A percentile compares a stretch with the other conserved stretches of the same genome.
Evolutionary conservation across 257 asterid species (phyloP).

Genomic region (Datura wrightii): DNA sequence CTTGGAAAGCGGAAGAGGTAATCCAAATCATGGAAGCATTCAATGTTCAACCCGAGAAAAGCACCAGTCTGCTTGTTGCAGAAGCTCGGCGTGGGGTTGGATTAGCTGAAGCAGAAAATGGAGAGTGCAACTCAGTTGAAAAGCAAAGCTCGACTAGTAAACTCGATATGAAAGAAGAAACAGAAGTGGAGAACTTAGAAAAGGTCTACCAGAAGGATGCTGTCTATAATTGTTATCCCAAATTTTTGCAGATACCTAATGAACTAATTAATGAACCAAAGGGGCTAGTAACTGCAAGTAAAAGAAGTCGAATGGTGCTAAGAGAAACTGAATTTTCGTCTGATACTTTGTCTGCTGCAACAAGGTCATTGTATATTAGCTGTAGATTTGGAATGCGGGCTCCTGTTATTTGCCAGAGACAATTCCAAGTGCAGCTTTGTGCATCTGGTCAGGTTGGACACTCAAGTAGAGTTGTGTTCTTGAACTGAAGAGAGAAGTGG

Average conservation of each 20-base stretch:
- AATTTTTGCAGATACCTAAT: slow-evolving; percentile 58
- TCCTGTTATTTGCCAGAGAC: slow-evolving; percentile 50
- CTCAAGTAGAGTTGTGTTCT: slow-evolving; percentile 50
- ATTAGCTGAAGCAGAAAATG: slow-evolving; percentile 49
- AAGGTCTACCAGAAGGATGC: slow-evolving; percentile 51
- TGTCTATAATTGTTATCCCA: slow-evolving; percentile 39
- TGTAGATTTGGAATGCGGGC: slow-evolving; percentile 47
- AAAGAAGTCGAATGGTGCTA: slow-evolving; percentile 52
- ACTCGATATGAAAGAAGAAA: slow-evolving; percentile 33
- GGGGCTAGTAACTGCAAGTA: slow-evolving; percentile 39
- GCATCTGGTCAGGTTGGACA: slow-evolving; percentile 52
- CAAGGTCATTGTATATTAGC: slow-evolving; percentile 50
- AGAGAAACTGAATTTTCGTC: slow-evolving; percentile 53
- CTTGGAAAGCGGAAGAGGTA: slow-evolving; percentile 63
- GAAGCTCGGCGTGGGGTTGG: slow-evolving; percentile 61
- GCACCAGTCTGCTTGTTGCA: slow-evolving; percentile 50
- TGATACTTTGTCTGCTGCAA: slow-evolving; percentile 42
- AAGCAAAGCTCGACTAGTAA: slow-evolving; percentile 31
- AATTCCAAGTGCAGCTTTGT: slow-evolving; percentile 53
- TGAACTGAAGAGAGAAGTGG: slow-evolving; percentile 45
- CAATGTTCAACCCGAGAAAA: slow-evolving; percentile 54
- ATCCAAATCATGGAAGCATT: slow-evolving; percentile 55
- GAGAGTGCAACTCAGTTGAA: slow-evolving; percentile 35
- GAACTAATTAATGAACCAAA: slow-evolving; percentile 55
- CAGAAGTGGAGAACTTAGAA: slow-evolving; percentile 51